phyloP scores from a whole-genome alignment of 768 basidiomycete species.

The Pluteus cervinus region DNA sequence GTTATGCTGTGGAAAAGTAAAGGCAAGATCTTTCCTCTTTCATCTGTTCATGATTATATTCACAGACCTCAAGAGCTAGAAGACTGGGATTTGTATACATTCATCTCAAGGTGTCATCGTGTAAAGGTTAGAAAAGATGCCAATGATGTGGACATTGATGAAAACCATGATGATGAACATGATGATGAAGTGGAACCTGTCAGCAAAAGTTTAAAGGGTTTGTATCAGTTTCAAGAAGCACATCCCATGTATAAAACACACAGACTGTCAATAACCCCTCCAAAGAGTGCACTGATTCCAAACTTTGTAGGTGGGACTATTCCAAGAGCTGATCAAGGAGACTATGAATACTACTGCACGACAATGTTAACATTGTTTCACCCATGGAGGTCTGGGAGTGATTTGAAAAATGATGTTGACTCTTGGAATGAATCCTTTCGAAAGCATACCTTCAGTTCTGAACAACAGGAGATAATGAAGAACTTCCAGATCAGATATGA shows the following conservation, averaged over 20 bases:
- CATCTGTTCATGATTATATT: constrained; percentile 15
- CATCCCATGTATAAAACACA: not conserved
- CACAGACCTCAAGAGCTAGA: constrained; percentile 17
- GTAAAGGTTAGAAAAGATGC: constrained; percentile 4
- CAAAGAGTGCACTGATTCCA: constrained; percentile 12
- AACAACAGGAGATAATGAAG: constrained; percentile 12
- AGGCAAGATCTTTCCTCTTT: constrained; percentile 14
- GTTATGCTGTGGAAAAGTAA: constrained; percentile 12
- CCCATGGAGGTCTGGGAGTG: constrained; percentile 26
- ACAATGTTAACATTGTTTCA: constrained; percentile 34
- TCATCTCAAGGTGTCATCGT: constrained; percentile 12
- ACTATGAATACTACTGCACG: constrained; percentile 12
- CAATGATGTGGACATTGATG: constrained; percentile 3
- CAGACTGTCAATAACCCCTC: not conserved
- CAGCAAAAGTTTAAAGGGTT: constrained; percentile 16
- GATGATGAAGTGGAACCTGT: not conserved
- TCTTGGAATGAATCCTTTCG: constrained; percentile 17
- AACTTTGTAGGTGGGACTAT: constrained; percentile 15
- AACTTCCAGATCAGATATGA: constrained; percentile 8
- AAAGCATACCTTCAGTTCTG: constrained; percentile 8
- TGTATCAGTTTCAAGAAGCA: constrained; percentile 18
- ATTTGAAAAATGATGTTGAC: constrained; percentile 15
- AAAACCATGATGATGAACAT: not conserved
- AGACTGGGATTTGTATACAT: constrained; percentile 21
- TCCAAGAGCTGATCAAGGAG: constrained; percentile 17